These are phyloP conservation scores for Lyophyllum atratum DNA, from an alignment of 768 basidiomycete species.

Conservation along the genomic window DNA sequence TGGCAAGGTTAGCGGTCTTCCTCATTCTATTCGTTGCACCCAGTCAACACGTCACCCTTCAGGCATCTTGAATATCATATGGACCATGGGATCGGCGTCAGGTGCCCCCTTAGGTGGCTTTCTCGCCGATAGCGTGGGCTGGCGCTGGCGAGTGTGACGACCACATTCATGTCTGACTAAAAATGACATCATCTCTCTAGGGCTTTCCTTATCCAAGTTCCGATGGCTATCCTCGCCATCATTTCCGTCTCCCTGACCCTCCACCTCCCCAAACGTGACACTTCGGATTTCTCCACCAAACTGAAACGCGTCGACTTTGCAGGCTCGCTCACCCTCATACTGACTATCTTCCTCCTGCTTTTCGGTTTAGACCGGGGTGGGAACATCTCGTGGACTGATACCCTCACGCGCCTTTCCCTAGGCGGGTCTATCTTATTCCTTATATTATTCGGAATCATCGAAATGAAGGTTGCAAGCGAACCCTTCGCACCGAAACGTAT, in stretches of 20 bases:
- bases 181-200: slow-evolving; percentile 23
- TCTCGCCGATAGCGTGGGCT: slow-evolving; percentile 63
- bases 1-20: slow-evolving; percentile 53
- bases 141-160: slow-evolving; percentile 52
- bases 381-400: slow-evolving; percentile 48
- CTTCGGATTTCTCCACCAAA: slow-evolving; percentile 47
- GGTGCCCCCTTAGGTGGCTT: slow-evolving; percentile 69
- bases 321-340: slow-evolving; percentile 56
- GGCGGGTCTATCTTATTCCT: slow-evolving; percentile 33
- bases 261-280: slow-evolving; percentile 47
- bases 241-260: slow-evolving; percentile 53
- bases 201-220: slow-evolving; percentile 64
- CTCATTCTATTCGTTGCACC: neutral
- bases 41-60: neutral
- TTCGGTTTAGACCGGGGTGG: slow-evolving; percentile 58
- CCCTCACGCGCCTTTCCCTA: slow-evolving; percentile 37
- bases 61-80: slow-evolving; percentile 64
- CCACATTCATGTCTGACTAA: neutral
- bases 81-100: slow-evolving; percentile 53
- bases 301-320: slow-evolving; percentile 64
- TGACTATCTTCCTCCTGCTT: slow-evolving; percentile 58
- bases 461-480: slow-evolving; percentile 53
- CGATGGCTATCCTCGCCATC: slow-evolving; percentile 55
- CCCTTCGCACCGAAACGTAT: slow-evolving; percentile 62
- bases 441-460: slow-evolving; percentile 44